Base-by-base conservation (phyloP, 495 filamentous ascomycete species). In the Penicillium turbatum region DNA sequence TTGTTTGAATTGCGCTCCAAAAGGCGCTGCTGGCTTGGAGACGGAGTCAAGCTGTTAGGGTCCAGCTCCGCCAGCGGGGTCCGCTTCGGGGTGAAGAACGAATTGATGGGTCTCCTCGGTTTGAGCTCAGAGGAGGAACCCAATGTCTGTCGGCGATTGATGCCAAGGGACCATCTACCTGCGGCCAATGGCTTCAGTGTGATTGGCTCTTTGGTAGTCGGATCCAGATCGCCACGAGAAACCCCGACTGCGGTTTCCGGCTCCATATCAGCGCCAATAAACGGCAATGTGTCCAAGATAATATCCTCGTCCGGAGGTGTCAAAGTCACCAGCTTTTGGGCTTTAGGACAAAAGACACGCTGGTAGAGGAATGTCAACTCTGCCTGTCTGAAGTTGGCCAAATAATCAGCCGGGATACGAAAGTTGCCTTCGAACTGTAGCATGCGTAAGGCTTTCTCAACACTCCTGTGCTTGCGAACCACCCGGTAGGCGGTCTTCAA, bases 351-450 rank as follows among this genome's bases (percentile, higher is more conserved):
- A 65, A 87, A 99, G 2, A 97, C 95, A 59, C 95, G 85, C 68
- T 96, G 92, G 61, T 97, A 85, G 7, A 95, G 78, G 64, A 99
- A 99, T 0, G 95, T 97, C 51, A 86, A 76, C 64, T 97, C 93
- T 0, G 95, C 95, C 61, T 88, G 85, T 48, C 79, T 74, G 66
- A 97, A 97, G 21, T 80, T 73, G 15, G 85, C 80, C 5, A 90
- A 71, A 67, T 97, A 99, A 54, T 85, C 82, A 2, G 80, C 60
- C 0, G 95, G 92, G 11, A 99, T 80, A 34, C 80, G 80, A 56
- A 82, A 87, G 56, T 92, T 86, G 11, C 89, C 89, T 21, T 97
- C 90, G 53, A 97, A 95, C 49, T 87, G 86, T 29, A 96, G 72
- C 70, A 87, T 86, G 30, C 82, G 82, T 53, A 97, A 62, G n/a